Evolutionary conservation across 208 protist species (phyloP), one percentile per base, ranked within the genome.

Genomic region (Naegleria lovaniensis): DNA sequence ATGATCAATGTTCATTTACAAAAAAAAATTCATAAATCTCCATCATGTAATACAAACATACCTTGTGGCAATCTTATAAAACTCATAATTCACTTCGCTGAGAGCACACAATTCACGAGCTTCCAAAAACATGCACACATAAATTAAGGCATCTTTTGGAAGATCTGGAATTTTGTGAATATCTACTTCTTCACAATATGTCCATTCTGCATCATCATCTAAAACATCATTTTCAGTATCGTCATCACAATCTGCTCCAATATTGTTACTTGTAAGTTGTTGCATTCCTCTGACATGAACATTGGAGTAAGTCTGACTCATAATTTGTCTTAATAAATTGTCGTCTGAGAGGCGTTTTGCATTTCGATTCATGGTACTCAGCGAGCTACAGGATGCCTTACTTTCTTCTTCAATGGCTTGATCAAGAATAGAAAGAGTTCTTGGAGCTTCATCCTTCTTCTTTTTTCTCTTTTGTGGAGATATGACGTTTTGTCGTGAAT

Each of bases 81-180:
- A 87, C 0, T 87, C 83, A 52, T 51, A 36, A 36, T 29, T 51
- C 7, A 87, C 83, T n/a, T 51, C 29, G 29, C 33, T 87, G 38
- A 87, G 33, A 40, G 15, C 11, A 51, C 33, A 40, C 3, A 87
- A 36, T 33, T 87, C 83, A 22, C 29, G 9, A 29, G 83, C 39
- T 25, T 87, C 83, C 19, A 87, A n/a, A 36, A 87, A 87, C 83
- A 87, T 87, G 83, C 33, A 87, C 19, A 87, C 40, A 51, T 87
- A 87, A 7, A 87, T 22, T 7, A 87, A 13, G 6, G 40, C 83
- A 41, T 87, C 83, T 51, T 41, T 13, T 48, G 83, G 39, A 29
- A 87, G 39, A 9, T 51, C 41, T 38, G 25, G 40, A 19, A 87
- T 41, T 15, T 38, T 16, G 33, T 33, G 29, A 16, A 36, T 38